Base-by-base conservation (phyloP, 257 asterid genomes). In the Forsythia suspensa region DNA sequence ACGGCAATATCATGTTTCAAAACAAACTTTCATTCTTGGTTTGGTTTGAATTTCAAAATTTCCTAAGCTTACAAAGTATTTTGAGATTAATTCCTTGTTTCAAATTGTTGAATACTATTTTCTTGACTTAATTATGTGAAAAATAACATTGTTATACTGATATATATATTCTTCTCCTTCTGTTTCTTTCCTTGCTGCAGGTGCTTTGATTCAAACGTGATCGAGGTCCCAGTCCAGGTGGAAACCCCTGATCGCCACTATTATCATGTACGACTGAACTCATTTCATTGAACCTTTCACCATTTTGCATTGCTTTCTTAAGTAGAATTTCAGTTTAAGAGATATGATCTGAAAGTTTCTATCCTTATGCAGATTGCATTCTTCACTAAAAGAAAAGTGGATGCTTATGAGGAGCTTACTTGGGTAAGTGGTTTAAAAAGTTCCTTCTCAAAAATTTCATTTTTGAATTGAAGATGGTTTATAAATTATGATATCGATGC, bases 181-280 rank as follows among this genome's bases (percentile, higher is more conserved):
- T 68, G 46, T 57, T 38, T 75, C 48, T 63, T 55, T 78, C 78
- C 66, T 82, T 71, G 57, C 39, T 36, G 65, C 84, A 92, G 97
- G 81, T 94, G 98, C 80, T 67, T 4, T 69, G 97, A 94, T 73
- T 86, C 90, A 13, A 94, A 92, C 84, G 83, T 92, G 84, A 59
- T 92, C 44, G 97, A 90, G 59, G 76, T 94, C 82, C 98, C 98
- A 8, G 98, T 91, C 69, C 90, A 89, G 81, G 90, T 94, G 81
- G 98, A 94, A 84, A 90, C 93, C 52, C 95, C 94, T 7, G 96
- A 90, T 77, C 92, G 88, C 48, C 96, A 89, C 80, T 92, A 92
- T 86, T 94, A 92, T 85, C 98, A 90, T 59, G 98, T 92, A 87
- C 4, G 75, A 20, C 61, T 38, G 52, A 3, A 65, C 61, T 61